Conservation (phyloP, 495 filamentous ascomycete species). For the Trichocladium uniseriatum region DNA sequence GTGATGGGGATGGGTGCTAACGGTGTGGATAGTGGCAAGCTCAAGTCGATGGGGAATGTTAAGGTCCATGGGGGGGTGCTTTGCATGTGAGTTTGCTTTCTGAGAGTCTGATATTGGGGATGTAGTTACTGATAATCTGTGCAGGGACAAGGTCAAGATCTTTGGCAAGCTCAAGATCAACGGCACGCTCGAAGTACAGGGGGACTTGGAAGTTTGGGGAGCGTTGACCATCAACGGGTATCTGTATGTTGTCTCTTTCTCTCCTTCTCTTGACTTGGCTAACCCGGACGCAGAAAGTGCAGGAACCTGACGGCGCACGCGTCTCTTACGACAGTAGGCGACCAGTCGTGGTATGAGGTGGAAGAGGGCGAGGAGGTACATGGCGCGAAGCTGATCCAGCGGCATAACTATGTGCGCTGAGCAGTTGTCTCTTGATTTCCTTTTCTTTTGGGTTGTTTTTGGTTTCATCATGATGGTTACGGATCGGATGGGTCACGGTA, state of each 20-base stretch:
- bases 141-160: constrained; percentile 32
- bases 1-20: too few species aligned
- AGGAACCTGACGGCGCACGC: constrained; percentile 29
- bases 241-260: constrained; percentile 23
- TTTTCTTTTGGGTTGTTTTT: constrained; percentile 2
- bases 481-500: background rate
- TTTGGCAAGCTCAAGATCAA: constrained; percentile 34
- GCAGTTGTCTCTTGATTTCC: background rate
- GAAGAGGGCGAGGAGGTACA: constrained; percentile 27
- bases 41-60: constrained; percentile 34
- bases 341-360: constrained; percentile 29
- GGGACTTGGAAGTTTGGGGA: constrained; percentile 32
- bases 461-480: background rate
- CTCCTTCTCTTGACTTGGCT: background rate
- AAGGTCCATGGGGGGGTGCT: constrained; percentile 21
- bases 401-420: constrained; percentile 21
- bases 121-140: background rate
- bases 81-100: constrained; percentile 8
- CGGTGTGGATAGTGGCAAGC: constrained; percentile 19
- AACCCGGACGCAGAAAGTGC: constrained; percentile 23
- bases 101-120: background rate
- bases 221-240: constrained; percentile 29
- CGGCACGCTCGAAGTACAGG: constrained; percentile 27
- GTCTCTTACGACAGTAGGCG: constrained; percentile 32
- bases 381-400: constrained; percentile 28